Conservation (phyloP, 306 rosid genomes). For the Dryas alaskensis region DNA sequence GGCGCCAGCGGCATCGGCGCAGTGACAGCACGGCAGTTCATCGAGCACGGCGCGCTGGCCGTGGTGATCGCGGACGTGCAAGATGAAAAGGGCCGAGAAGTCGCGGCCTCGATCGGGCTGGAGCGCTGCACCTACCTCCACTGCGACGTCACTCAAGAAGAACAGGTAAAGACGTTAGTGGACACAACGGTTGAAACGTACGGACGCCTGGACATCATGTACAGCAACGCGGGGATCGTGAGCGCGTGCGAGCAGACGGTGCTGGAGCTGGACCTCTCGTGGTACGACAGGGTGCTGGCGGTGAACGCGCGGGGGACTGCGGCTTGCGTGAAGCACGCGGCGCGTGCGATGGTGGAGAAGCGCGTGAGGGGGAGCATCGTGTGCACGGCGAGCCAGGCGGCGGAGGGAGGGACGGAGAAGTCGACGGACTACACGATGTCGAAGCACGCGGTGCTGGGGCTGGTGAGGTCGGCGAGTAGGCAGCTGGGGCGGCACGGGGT, state of each 20-base stretch:
- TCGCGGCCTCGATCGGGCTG: neutral
- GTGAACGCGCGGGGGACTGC: constrained; percentile 10
- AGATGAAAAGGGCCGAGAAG: constrained; percentile 17
- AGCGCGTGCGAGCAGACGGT: neutral
- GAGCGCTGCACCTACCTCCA: constrained; percentile 10
- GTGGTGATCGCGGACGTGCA: constrained; percentile 27
- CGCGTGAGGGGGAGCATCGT: constrained; percentile 28
- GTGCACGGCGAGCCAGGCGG: constrained; percentile 47
- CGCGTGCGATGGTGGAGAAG: neutral
- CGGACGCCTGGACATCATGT: constrained; percentile 25
- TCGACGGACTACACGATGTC: constrained; percentile 28
- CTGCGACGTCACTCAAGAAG: constrained; percentile 24
- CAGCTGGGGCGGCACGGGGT: constrained; percentile 29
- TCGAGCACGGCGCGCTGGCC: constrained; percentile 17
- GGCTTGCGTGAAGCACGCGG: constrained; percentile 24
- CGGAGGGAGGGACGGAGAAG: neutral
- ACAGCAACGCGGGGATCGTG: constrained; percentile 23
- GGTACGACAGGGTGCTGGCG: neutral
- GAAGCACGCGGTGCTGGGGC: constrained; percentile 40
- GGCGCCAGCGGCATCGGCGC: constrained; percentile 28
- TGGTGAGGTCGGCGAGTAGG: constrained; percentile 34
- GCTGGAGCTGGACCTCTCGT: constrained; percentile 8
- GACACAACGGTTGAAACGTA: constrained; percentile 2
- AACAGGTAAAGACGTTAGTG: neutral
- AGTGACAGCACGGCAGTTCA: constrained; percentile 8